Conservation (phyloP, 345 rosid genomes). For the Heritiera littoralis region DNA sequence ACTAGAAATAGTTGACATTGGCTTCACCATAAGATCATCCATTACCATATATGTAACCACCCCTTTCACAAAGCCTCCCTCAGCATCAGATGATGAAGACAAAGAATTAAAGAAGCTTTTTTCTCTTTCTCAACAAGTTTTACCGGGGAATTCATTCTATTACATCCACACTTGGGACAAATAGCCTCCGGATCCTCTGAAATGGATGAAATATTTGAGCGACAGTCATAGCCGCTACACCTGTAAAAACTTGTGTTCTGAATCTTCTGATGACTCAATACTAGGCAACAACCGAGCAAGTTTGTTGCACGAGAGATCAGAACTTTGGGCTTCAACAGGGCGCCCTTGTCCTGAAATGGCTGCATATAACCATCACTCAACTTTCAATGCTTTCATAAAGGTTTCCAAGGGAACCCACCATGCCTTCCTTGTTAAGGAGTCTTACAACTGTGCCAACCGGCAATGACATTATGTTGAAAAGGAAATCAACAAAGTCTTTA, state of each 20-base stretch:
- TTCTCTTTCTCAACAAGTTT: not conserved
- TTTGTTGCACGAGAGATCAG: no score
- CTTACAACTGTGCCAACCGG: slow-evolving; percentile 22
- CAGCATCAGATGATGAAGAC: not conserved
- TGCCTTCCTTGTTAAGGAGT: not conserved
- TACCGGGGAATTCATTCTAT: not conserved
- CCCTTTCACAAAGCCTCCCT: slow-evolving; percentile 38
- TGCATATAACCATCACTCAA: not conserved
- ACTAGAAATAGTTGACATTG: slow-evolving; percentile 20
- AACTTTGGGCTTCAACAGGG: not conserved
- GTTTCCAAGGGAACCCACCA: slow-evolving; percentile 14
- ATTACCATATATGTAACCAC: slow-evolving; percentile 33
- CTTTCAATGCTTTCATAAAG: slow-evolving; percentile 14
- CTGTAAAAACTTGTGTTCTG: not conserved
- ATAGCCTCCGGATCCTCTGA: not conserved
- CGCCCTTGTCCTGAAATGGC: not conserved
- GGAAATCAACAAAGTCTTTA: slow-evolving; percentile 24
- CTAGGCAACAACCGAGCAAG: not conserved
- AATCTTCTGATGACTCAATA: not conserved
- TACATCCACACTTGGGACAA: not conserved
- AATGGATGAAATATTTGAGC: not conserved
- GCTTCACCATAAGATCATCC: slow-evolving; percentile 20
- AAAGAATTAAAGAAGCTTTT: no score
- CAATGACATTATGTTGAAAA: slow-evolving; percentile 24
- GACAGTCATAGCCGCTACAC: not conserved